These are phyloP conservation scores for Solanum neorickii DNA, from an alignment of 257 asterid species.

Conservation along the genomic window DNA sequence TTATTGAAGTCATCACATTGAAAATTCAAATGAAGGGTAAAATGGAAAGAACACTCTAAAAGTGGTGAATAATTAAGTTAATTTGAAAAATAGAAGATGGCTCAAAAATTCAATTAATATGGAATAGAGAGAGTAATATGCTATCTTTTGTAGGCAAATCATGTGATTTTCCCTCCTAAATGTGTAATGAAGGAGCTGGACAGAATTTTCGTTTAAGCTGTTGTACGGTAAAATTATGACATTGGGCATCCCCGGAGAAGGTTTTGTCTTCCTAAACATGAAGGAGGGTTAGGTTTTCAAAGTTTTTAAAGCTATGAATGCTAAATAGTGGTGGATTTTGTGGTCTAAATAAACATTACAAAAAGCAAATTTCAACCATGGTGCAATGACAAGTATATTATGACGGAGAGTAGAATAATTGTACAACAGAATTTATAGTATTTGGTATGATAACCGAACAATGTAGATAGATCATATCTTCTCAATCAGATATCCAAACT, in stretches of 20 bases:
- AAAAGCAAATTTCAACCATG: background rate
- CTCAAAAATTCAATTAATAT: too few species aligned
- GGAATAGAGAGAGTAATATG: background rate
- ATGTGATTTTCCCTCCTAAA: background rate
- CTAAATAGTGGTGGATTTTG: background rate
- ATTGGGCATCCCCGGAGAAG: background rate
- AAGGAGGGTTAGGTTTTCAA: background rate
- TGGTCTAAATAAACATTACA: background rate
- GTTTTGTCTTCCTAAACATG: background rate
- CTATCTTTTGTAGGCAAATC: background rate
- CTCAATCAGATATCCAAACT: background rate
- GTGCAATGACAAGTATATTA: background rate
- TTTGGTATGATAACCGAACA: background rate
- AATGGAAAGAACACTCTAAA: too few species aligned
- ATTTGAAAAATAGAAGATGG: too few species aligned
- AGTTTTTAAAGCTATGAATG: background rate
- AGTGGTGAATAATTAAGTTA: too few species aligned
- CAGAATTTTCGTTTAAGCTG: background rate
- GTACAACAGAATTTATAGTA: background rate
- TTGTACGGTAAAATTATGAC: background rate
- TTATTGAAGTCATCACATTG: too few species aligned
- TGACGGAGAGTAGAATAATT: background rate
- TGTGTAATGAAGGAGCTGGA: background rate
- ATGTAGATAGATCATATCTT: background rate
- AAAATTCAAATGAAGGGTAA: too few species aligned